phyloP scores from a whole-genome alignment of 768 basidiomycete genomes.

The Tubosaeta sp. region DNA sequence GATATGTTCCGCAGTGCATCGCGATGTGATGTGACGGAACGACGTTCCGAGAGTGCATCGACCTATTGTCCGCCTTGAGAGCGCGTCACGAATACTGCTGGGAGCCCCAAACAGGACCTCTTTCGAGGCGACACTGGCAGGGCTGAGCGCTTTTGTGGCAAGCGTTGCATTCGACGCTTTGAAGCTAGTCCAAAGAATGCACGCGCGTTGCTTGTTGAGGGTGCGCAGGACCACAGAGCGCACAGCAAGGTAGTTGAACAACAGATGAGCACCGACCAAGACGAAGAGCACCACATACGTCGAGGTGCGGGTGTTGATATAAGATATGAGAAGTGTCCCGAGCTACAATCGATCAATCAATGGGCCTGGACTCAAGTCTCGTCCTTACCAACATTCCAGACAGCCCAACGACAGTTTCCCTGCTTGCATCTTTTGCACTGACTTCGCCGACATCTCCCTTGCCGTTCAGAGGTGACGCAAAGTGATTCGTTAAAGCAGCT shows the following conservation, averaged over 20 bases:
- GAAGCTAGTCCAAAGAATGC: conserved; percentile 44
- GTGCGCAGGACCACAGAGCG: conserved; percentile 52
- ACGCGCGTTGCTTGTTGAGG: conserved; percentile 56
- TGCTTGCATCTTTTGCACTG: conserved; percentile 69
- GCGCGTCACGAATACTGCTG: conserved; percentile 35
- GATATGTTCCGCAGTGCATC: conserved; percentile 12
- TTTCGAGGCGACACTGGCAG: conserved; percentile 34
- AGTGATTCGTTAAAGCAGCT: conserved; percentile 63
- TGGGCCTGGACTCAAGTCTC: background rate
- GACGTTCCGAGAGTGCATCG: conserved; percentile 49
- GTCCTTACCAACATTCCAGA: conserved; percentile 61
- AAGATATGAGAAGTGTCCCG: conserved; percentile 56
- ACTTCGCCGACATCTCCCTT: conserved; percentile 66
- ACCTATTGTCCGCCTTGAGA: conserved; percentile 36
- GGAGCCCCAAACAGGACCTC: conserved; percentile 46
- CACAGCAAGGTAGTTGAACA: conserved; percentile 58
- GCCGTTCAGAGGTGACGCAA: conserved; percentile 47
- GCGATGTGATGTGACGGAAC: conserved; percentile 26
- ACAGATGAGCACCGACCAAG: conserved; percentile 51
- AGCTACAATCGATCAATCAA: conserved; percentile 35
- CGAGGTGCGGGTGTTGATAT: conserved; percentile 41
- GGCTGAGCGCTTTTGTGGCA: conserved; percentile 25
- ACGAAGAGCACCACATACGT: conserved; percentile 51
- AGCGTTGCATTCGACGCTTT: conserved; percentile 7
- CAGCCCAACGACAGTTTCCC: conserved; percentile 65